Percentiles rank a stretch among this genome's conserved stretches.
Conservation (phyloP, 257 asterid genomes). For the Paraleonurus japonicus region DNA sequence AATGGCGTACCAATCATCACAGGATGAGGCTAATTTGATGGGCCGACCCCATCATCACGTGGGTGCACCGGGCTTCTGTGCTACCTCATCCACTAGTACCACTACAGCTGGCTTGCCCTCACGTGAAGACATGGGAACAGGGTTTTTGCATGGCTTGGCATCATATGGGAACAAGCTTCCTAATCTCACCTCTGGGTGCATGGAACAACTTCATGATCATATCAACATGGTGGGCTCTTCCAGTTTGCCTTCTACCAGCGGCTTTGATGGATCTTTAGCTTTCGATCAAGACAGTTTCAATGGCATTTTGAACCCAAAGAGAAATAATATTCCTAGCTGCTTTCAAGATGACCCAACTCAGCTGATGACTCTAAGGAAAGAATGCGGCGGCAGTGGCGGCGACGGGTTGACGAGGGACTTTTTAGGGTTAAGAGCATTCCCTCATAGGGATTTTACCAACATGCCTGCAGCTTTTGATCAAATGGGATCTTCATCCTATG, state of each 20-base stretch:
- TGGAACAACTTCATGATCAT: conserved; percentile 28
- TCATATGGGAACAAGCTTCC: conserved; percentile 27
- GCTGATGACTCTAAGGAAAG: too few relatives aligned
- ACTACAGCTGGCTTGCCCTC: conserved; percentile 46
- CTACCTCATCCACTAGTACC: conserved; percentile 29
- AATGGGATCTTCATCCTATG: conserved; percentile 41
- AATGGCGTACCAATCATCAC: not conserved
- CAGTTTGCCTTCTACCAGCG: conserved; percentile 25
- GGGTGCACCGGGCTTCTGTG: conserved; percentile 46
- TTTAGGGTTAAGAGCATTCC: conserved; percentile 52
- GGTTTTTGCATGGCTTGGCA: conserved; percentile 37
- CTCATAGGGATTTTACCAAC: conserved; percentile 44
- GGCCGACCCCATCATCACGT: conserved; percentile 44
- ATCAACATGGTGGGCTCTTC: conserved; percentile 20
- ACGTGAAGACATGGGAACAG: conserved; percentile 42
- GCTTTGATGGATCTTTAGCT: conserved; percentile 13
- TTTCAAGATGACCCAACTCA: too few relatives aligned
- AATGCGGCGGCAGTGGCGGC: conserved; percentile 14
- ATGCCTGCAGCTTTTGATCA: conserved; percentile 45
- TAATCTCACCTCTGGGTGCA: conserved; percentile 36
- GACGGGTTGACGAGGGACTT: conserved; percentile 63
- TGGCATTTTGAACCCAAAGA: conserved; percentile 32
- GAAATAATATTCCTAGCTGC: not conserved
- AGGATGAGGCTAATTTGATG: not conserved
- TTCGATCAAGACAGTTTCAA: conserved; percentile 30